Conservation (phyloP, 2,329 filamentous ascomycete species). For the Leptographium wingfieldii region DNA sequence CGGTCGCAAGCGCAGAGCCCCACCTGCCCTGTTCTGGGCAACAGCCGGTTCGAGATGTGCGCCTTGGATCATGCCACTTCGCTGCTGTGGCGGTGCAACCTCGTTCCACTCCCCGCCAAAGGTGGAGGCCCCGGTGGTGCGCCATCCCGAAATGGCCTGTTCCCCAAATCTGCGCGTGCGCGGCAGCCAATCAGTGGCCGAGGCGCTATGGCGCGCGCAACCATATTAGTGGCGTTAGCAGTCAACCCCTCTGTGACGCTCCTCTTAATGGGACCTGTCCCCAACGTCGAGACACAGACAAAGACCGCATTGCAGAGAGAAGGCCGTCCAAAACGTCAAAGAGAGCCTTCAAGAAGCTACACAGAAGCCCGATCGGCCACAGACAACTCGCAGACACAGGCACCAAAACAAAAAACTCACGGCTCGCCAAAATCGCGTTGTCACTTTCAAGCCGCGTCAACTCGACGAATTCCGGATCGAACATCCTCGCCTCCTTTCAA, state of each 20-base stretch:
- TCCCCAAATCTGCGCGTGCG: not conserved
- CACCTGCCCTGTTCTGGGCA: not conserved
- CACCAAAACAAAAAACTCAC: too few relatives aligned
- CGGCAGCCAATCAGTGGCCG: not conserved
- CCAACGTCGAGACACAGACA: not conserved
- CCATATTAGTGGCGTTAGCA: not conserved
- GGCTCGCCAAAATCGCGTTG: not conserved
- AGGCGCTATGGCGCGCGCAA: slow-evolving; percentile 5
- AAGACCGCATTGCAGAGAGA: too few relatives aligned
- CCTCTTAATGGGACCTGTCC: not conserved
- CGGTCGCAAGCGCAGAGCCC: not conserved
- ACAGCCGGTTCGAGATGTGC: not conserved
- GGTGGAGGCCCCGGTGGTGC: not conserved
- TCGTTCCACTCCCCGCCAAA: slow-evolving; percentile 7
- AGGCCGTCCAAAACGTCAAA: too few relatives aligned
- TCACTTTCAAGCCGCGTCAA: not conserved
- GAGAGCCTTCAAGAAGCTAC: too few relatives aligned
- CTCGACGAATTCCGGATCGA: not conserved
- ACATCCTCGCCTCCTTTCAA: slow-evolving; percentile 14
- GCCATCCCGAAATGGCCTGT: slow-evolving; percentile 3
- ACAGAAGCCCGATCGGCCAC: too few relatives aligned
- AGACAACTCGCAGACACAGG: too few relatives aligned
- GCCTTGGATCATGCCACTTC: slow-evolving; percentile 12
- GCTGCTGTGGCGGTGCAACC: slow-evolving; percentile 9
- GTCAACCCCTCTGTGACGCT: not conserved